Percentiles rank a stretch among this genome's conserved stretches.
Evolutionary conservation across 768 basidiomycete species (phyloP).

Genomic region (Macrolepiota dolichaula): DNA sequence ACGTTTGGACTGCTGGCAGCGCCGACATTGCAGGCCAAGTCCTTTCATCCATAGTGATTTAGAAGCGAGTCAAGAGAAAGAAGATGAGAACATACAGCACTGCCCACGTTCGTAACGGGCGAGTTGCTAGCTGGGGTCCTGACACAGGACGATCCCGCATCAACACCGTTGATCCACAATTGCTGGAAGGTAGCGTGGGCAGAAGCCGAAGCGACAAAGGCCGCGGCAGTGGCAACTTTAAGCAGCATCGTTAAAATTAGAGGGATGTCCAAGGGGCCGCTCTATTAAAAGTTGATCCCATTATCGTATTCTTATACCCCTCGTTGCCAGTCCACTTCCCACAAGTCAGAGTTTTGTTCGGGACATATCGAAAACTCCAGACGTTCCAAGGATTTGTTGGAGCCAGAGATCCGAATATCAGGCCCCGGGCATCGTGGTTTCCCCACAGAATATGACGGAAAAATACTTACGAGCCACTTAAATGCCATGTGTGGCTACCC

Average conservation of each 20-base stretch:
- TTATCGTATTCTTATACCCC: no score
- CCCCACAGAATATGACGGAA: neutral
- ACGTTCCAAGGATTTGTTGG: neutral
- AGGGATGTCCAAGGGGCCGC: neutral
- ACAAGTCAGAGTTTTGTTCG: neutral
- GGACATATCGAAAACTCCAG: neutral
- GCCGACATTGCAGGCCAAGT: constrained; percentile 46
- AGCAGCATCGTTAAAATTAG: neutral
- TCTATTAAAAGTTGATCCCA: no score
- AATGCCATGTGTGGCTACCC: neutral
- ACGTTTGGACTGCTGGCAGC: constrained; percentile 29
- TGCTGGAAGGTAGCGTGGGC: constrained; percentile 55
- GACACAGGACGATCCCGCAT: constrained; percentile 43
- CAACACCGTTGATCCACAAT: constrained; percentile 48
- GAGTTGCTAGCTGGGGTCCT: constrained; percentile 42
- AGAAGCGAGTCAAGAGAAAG: neutral
- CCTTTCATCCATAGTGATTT: constrained; percentile 21
- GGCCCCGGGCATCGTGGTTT: neutral
- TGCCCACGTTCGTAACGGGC: constrained; percentile 40
- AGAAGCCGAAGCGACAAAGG: constrained; percentile 34
- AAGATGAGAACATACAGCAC: constrained; percentile 22
- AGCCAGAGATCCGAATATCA: neutral
- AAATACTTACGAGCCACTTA: neutral
- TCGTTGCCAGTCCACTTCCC: no score
- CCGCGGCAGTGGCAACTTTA: constrained; percentile 21